Conservation (phyloP, 2,329 filamentous ascomycete species). For the Leptographium flavum region DNA sequence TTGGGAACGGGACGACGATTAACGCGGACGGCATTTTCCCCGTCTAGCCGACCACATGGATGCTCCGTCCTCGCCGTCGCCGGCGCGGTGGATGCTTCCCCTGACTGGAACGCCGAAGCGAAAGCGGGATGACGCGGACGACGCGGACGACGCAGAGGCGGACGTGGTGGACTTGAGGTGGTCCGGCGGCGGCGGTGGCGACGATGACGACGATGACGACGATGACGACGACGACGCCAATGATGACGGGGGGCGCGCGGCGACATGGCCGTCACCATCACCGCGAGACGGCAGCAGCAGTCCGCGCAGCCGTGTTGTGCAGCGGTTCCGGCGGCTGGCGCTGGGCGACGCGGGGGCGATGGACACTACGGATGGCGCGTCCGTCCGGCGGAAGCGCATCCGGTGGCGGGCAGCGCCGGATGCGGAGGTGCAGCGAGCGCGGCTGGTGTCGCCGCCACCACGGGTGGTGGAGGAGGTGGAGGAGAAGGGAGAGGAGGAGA, state of each 20-base stretch:
- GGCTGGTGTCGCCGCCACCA: background rate
- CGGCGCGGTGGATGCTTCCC: background rate
- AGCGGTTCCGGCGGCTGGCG: slow-evolving; percentile 36
- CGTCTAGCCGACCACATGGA: background rate
- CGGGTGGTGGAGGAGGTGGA: no score
- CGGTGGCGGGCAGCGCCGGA: background rate
- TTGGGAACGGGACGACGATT: no score
- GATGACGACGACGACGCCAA: background rate
- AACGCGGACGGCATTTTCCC: background rate
- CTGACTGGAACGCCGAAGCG: background rate
- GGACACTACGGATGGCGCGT: background rate
- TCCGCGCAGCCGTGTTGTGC: slow-evolving; percentile 36
- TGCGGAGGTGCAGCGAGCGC: background rate
- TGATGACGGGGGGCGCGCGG: background rate
- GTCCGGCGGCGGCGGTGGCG: background rate
- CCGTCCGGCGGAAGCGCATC: slow-evolving; percentile 5
- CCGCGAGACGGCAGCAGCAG: slow-evolving; percentile 31
- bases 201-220: background rate
- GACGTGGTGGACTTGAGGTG: no score
- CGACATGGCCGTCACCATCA: background rate
- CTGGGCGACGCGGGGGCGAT: slow-evolving; percentile 14
- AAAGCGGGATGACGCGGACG: background rate
- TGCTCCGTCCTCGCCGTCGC: background rate
- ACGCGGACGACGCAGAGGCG: background rate
- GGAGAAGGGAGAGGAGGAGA: no score